phyloP scores from a whole-genome alignment of 352 stramenopile species.

The Phytopythium boreale region DNA sequence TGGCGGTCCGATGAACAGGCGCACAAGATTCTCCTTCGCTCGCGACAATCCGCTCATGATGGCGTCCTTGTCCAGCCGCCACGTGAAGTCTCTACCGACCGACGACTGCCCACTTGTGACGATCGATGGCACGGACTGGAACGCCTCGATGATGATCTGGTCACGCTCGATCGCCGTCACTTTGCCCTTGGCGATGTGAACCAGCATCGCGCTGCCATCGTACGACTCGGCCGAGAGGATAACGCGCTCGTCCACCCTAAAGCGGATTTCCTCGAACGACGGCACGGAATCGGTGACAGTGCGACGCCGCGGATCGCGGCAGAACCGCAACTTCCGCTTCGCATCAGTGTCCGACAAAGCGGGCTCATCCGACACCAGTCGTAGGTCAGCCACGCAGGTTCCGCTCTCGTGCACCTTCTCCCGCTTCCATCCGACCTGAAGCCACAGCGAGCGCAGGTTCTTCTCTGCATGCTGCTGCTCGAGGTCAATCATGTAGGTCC shows the following conservation, averaged over 20 bases:
- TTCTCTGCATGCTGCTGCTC: constrained; percentile 76
- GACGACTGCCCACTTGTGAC: constrained; percentile 51
- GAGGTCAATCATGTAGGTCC: constrained; percentile 68
- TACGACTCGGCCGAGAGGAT: constrained; percentile 73
- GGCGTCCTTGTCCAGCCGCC: constrained; percentile 74
- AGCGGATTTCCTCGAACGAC: constrained; percentile 52
- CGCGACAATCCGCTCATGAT: constrained; percentile 63
- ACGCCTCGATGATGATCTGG: constrained; percentile 47
- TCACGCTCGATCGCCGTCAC: constrained; percentile 44
- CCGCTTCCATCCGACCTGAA: constrained; percentile 54
- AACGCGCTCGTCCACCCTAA: constrained; percentile 67
- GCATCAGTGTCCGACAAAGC: constrained; percentile 23
- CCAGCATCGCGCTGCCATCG: constrained; percentile 56
- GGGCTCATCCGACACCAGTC: constrained; percentile 43
- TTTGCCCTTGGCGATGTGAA: constrained; percentile 58
- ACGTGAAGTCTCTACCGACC: constrained; percentile 61
- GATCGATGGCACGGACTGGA: constrained; percentile 57
- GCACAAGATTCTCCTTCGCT: constrained; percentile 77
- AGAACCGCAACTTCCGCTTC: constrained; percentile 44
- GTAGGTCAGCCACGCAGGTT: constrained; percentile 53
- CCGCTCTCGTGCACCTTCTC: constrained; percentile 47
- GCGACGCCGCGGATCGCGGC: constrained; percentile 39
- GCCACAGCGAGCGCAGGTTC: constrained; percentile 64
- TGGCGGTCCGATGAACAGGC: constrained; percentile 55
- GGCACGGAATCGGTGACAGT: not conserved